Conservation (phyloP, 768 basidiomycete genomes). For the Tephrocybe sp. region DNA sequence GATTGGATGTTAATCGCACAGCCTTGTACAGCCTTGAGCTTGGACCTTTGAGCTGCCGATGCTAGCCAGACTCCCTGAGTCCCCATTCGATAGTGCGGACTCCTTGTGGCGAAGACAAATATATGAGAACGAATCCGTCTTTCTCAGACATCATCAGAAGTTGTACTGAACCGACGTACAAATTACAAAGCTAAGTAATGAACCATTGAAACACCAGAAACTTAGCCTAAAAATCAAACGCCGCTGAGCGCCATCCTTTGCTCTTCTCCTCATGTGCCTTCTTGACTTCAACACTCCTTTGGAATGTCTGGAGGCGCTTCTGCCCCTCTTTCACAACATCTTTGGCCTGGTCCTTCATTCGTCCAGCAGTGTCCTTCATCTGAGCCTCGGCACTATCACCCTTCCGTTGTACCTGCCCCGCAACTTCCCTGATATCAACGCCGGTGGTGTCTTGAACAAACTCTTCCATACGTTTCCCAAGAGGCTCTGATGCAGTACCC, state of each 20-base stretch:
- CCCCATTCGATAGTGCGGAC: no score
- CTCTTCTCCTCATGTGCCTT: slow-evolving; percentile 32
- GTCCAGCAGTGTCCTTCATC: slow-evolving; percentile 22
- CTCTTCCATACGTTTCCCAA: slow-evolving; percentile 36
- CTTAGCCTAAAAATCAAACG: no score
- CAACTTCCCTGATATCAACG: slow-evolving; percentile 22
- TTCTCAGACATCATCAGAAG: no score
- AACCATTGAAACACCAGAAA: no score
- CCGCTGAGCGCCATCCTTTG: slow-evolving; percentile 49
- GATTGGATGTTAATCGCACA: no score
- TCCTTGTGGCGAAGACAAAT: no score
- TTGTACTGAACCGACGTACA: no score
- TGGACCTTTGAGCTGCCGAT: no score
- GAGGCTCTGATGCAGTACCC: slow-evolving; percentile 47
- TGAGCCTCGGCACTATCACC: slow-evolving; percentile 22
- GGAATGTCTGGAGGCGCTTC: slow-evolving; percentile 40
- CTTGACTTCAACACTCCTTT: slow-evolving; percentile 43
- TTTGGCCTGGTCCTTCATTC: slow-evolving; percentile 25
- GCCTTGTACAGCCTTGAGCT: no score
- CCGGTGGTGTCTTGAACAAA: slow-evolving; percentile 29
- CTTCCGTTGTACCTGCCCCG: slow-evolving; percentile 17
- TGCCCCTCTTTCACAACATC: slow-evolving; percentile 31
- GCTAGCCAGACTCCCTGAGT: no score
- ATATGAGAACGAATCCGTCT: no score
- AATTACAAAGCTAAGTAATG: no score